Percentiles rank a stretch among this genome's conserved stretches.
These are phyloP conservation scores for Actinidia arguta DNA, from an alignment of 179 eudicot genomes.

Conservation along the genomic window DNA sequence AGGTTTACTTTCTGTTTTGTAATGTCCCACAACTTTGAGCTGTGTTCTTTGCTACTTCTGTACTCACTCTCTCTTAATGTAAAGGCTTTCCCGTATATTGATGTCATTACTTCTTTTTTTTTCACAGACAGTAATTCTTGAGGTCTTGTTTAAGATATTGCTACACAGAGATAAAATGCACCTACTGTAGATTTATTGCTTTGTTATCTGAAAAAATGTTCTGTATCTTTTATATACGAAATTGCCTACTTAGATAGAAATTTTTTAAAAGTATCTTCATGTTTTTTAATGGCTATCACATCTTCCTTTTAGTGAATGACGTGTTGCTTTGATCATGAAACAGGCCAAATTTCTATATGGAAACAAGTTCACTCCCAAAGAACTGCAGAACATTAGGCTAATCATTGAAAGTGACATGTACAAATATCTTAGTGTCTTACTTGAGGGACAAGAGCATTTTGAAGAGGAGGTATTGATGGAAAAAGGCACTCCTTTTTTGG, in stretches of 20 bases:
- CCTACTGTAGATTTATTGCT: neutral
- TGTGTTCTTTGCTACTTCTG: too few species aligned
- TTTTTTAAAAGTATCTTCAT: constrained; percentile 1
- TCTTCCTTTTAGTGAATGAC: neutral
- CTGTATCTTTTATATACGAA: constrained; percentile 15
- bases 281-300: too few species aligned
- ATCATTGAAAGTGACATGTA: constrained; percentile 78
- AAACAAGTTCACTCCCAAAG: constrained; percentile 64
- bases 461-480: constrained; percentile 64
- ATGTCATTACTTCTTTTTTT: too few species aligned
- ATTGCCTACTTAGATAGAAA: neutral
- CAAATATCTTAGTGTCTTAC: constrained; percentile 65
- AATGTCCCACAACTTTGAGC: too few species aligned
- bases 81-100: too few species aligned
- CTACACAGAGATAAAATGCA: too few species aligned
- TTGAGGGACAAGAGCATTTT: constrained; percentile 76
- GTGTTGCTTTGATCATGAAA: constrained; percentile 5
- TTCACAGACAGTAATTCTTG: too few species aligned
- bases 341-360: constrained; percentile 74
- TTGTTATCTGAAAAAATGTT: constrained; percentile 13
- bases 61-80: too few species aligned
- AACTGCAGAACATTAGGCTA: constrained; percentile 65
- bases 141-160: too few species aligned
- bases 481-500: constrained; percentile 27
- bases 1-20: too few species aligned